Base-by-base conservation (phyloP, 352 stramenopile species). In the Globisporangium polare region DNA sequence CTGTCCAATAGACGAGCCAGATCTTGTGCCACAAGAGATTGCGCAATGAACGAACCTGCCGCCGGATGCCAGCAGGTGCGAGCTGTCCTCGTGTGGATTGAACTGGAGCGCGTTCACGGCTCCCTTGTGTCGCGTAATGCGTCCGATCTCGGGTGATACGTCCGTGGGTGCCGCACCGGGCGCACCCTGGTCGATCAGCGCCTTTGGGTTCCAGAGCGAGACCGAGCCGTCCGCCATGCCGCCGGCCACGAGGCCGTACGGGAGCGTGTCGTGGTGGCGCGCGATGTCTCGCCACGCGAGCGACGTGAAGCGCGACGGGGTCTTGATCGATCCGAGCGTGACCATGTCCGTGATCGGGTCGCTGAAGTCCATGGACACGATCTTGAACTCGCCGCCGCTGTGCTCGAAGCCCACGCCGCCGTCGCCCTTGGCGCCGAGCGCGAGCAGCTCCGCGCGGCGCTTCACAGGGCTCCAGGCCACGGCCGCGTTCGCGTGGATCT, bases 201-300 rank as follows among this genome's bases (percentile, higher is more conserved):
- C 77, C 52, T 88, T 85, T 7, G 96, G 90, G 80, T 99, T 97
- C 96, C 96, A 99, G 22, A 99, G 80, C 69, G 96, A 94, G 51
- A 99, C 91, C 5, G 85, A 89, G 37, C 97, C 97, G 79, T 99
- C 96, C 15, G 94, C 78, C 96, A 99, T 99, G 52, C 97, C 97
- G 47, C 96, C 96, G 27, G 97, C 97, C 17, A 99, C 82, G 56
- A 99, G 80, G 41, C 97, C 96, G 60, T 95, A 92, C 18, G 81
- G 80, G 58, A 80, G 89, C 62, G 77, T 76, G 56, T 84, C 77
- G 60, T 89, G 74, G 63, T 95, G 86, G 47, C 80, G 87, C 31
- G 77, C 64, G 35, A 97, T 80, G 59, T 94, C 77, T 6, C 90
- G 88, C 97, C 97, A 99, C 15, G 88, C 90, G 27, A 99, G 72